Base-by-base conservation (phyloP, 768 basidiomycete species). In the Hericium rajendrae region DNA sequence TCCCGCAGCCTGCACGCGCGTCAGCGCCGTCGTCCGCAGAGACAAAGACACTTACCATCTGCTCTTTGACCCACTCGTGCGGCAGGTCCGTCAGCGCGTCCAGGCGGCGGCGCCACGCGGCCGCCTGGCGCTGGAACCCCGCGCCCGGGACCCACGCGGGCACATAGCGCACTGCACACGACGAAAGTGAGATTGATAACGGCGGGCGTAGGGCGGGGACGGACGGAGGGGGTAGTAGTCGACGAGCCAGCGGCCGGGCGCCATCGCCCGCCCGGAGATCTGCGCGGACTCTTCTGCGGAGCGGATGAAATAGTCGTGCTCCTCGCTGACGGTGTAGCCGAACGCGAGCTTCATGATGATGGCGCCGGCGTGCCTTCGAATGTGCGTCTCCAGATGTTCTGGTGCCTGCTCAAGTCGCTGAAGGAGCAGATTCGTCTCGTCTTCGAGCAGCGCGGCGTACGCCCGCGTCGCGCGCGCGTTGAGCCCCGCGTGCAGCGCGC, bases 201-300 rank as follows among this genome's bases (percentile, higher is more conserved):
- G 20, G n/a, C 2, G 13, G 40, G 8, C 5, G 6, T 1, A 26
- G 9, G 10, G 1, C 10, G 57, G 43, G 37, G 54, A 64, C 70
- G 51, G 54, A 76, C 76, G 59, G 26, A 69, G 57, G 3, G 76
- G 77, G 50, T 74, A 69, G 16, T 64, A 68, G 57, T 78, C 76
- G 6, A 78, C 72, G 32, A 66, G 66, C 62, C 69, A 77, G 55
- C 69, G 69, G 51, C 73, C 71, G 4, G 74, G 71, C 5, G 65
- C 62, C 16, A 53, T 58, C 15, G 72, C 60, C 16, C 59, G 16
- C 2, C 63, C 67, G 6, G 62, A 61, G 8, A 70, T 57, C 26
- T 61, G 62, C 28, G 71, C 68, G 1, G 64, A 66, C 22, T 73
- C 66, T 54, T 75, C 70, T 16, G 72, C 63, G 24, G 68, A 54